phyloP scores from a whole-genome alignment of 148 eudicot species.

The Polygonum aviculare region DNA sequence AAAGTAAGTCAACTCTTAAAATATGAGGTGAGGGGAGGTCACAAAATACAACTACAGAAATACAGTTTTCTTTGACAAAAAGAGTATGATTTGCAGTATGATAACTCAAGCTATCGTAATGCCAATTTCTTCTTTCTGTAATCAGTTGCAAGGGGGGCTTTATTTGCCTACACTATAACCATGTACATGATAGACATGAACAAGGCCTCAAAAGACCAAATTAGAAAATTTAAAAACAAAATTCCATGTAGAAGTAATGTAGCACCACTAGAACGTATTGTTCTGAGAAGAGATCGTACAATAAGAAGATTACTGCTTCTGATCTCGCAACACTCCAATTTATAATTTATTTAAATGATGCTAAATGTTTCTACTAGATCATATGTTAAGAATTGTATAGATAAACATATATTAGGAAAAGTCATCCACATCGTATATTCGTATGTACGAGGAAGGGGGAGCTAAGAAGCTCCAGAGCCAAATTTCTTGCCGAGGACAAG shows the following conservation, averaged over 20 bases:
- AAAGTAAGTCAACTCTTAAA: no score
- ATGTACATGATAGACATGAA: background rate
- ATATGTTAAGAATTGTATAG: background rate
- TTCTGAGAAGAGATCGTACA: background rate
- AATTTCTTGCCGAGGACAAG: slow-evolving; percentile 66
- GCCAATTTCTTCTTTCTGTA: background rate
- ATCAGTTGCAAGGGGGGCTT: background rate
- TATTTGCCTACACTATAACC: background rate
- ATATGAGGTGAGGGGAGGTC: no score
- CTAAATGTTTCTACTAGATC: background rate
- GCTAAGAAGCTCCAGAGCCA: slow-evolving; percentile 64
- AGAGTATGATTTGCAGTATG: no score
- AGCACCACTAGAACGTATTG: background rate
- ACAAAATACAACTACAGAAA: no score
- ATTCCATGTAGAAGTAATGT: background rate
- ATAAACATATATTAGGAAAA: no score
- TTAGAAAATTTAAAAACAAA: background rate
- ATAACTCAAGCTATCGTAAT: background rate
- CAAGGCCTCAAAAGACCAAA: background rate
- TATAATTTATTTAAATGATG: background rate
- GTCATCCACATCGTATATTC: background rate
- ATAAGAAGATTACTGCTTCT: background rate
- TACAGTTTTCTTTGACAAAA: no score
- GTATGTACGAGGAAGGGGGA: background rate
- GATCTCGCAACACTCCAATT: background rate